Evolutionary conservation across 192 early-diverging fungal genomes (phyloP).

Genomic region (Backusella liffmaniae): DNA sequence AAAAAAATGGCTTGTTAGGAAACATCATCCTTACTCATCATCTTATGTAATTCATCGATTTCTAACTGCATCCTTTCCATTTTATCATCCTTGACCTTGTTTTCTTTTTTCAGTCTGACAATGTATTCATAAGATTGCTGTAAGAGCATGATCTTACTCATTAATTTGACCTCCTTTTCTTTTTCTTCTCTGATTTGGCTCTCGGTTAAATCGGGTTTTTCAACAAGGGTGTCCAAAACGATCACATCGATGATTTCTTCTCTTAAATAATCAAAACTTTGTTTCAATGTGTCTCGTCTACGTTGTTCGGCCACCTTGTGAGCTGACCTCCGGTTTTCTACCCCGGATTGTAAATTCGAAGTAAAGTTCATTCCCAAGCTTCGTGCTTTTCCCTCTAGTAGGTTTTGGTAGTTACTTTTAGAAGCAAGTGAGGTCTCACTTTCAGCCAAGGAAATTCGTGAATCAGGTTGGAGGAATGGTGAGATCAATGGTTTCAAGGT

Average conservation of each 20-base stretch:
- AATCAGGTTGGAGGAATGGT: constrained; percentile 48
- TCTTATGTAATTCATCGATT: constrained; percentile 22
- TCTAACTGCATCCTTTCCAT: constrained; percentile 34
- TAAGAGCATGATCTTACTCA: constrained; percentile 83
- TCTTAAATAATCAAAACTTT: constrained; percentile 84
- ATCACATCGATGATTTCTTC: constrained; percentile 65
- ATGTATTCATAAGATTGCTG: constrained; percentile 66
- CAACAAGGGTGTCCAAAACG: constrained; percentile 22
- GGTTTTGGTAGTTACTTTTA: constrained; percentile 79
- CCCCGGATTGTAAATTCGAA: constrained; percentile 70
- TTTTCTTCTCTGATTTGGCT: constrained; percentile 17
- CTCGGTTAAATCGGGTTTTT: constrained; percentile 2
- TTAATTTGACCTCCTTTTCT: constrained; percentile 62
- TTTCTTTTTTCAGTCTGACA: constrained; percentile 44
- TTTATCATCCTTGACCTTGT: constrained; percentile 35
- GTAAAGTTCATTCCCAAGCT: constrained; percentile 73
- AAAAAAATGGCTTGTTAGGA: neutral
- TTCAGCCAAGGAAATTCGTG: constrained; percentile 18
- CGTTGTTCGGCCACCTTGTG: constrained; percentile 96
- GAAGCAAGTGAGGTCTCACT: constrained; percentile 41
- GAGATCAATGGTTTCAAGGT: constrained; percentile 43
- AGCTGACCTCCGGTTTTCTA: constrained; percentile 76
- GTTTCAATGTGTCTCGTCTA: constrained; percentile 91
- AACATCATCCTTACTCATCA: neutral
- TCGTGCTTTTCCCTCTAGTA: constrained; percentile 82